These are phyloP conservation scores for Cutaneotrichosporon sp. DNA, from an alignment of 1,284 basidiomycete genomes.

Conservation along the genomic window DNA sequence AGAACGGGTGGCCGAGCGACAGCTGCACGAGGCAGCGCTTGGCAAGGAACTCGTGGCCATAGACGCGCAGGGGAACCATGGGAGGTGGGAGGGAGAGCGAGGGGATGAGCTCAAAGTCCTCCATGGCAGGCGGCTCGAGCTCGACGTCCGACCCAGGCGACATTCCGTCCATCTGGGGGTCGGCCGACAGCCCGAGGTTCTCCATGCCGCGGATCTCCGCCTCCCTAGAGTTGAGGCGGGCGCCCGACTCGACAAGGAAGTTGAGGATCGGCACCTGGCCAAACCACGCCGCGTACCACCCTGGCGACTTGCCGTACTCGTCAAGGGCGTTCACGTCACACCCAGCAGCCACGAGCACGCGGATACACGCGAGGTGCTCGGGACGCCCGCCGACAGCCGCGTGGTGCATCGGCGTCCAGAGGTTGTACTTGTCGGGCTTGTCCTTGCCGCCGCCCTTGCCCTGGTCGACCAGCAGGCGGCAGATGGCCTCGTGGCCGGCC, in stretches of 20 bases:
- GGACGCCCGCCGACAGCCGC: slow-evolving; percentile 78
- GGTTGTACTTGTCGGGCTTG: slow-evolving; percentile 90
- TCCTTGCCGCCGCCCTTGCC: slow-evolving; percentile 69
- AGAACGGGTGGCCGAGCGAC: slow-evolving; percentile 70
- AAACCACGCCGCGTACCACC: slow-evolving; percentile 98
- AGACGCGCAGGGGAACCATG: slow-evolving; percentile 74
- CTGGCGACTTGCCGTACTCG: slow-evolving; percentile 80
- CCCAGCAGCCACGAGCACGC: slow-evolving; percentile 75
- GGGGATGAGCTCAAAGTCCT: slow-evolving; percentile 79
- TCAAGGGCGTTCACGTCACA: slow-evolving; percentile 74
- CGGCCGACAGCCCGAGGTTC: slow-evolving; percentile 48
- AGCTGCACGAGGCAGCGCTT: slow-evolving; percentile 85
- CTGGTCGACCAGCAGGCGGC: slow-evolving; percentile 72
- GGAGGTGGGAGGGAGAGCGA: slow-evolving; percentile 92
- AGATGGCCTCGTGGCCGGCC: slow-evolving; percentile 84
- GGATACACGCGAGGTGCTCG: slow-evolving; percentile 68
- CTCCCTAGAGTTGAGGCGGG: slow-evolving; percentile 43
- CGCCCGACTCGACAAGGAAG: slow-evolving; percentile 65
- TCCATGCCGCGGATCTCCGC: slow-evolving; percentile 43
- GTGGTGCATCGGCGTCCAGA: slow-evolving; percentile 98
- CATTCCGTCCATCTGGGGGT: slow-evolving; percentile 50
- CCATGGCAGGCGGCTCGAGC: slow-evolving; percentile 55
- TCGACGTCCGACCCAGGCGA: slow-evolving; percentile 63
- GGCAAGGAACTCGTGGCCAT: slow-evolving; percentile 64
- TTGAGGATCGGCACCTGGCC: slow-evolving; percentile 81